Evolutionary conservation across 768 basidiomycete species (phyloP).

Genomic region (Antrodiella citrinella): DNA sequence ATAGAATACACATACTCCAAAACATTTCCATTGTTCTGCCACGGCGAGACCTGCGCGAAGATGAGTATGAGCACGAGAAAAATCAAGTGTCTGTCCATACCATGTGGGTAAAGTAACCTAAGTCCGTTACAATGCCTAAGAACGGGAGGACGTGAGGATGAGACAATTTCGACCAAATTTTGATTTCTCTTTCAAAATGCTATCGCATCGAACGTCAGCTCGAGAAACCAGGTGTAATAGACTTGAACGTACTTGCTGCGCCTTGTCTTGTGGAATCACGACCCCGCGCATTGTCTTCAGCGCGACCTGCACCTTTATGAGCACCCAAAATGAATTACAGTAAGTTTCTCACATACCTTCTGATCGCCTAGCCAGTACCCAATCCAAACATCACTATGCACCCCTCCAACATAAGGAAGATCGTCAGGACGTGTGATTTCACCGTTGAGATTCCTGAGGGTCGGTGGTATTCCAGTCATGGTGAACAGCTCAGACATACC

Average conservation of each 20-base stretch:
- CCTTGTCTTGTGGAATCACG: neutral
- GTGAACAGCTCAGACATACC: neutral
- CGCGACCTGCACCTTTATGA: conserved; percentile 1
- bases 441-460: neutral
- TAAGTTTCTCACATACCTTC: too few species aligned
- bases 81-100: neutral
- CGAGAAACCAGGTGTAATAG: too few species aligned
- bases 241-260: neutral
- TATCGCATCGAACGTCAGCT: too few species aligned
- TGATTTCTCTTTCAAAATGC: conserved; percentile 2
- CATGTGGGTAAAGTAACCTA: neutral
- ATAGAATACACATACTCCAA: neutral
- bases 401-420: neutral
- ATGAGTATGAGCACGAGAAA: too few species aligned
- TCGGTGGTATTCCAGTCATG: neutral
- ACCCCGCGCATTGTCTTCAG: neutral
- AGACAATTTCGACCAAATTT: neutral
- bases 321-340: neutral
- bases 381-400: neutral
- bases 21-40: conserved; percentile 4
- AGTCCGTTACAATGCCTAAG: conserved; percentile 1
- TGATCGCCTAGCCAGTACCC: neutral
- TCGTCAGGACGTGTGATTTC: neutral
- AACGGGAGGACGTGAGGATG: conserved; percentile 1
- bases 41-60: neutral